A percentile compares a stretch with the other conserved stretches of the same genome.
phyloP scores from a whole-genome alignment of 2,329 filamentous ascomycete genomes.

The Sporothrix brasiliensis region DNA sequence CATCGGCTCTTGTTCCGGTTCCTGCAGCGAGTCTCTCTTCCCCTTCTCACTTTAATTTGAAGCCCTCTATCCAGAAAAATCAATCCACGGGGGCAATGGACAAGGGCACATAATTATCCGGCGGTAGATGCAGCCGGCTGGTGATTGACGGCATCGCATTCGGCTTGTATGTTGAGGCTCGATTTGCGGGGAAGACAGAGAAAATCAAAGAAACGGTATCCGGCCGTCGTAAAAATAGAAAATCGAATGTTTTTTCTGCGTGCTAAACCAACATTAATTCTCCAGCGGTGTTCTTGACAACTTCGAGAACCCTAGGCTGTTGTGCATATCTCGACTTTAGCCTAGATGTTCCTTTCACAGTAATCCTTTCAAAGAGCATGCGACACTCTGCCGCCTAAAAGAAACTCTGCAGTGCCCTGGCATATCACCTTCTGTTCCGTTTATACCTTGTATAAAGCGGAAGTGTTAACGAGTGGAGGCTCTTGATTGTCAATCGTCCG shows the following conservation, averaged over 20 bases:
- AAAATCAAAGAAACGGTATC: not conserved
- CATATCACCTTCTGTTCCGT: not conserved
- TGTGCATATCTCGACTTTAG: not conserved
- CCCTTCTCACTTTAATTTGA: not conserved
- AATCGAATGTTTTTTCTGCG: no score
- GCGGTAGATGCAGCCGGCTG: conserved; percentile 23
- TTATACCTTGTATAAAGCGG: conserved; percentile 21
- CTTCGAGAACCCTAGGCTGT: conserved; percentile 12
- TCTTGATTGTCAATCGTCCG: not conserved
- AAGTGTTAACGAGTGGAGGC: not conserved
- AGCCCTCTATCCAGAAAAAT: not conserved
- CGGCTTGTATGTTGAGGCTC: not conserved
- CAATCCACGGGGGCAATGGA: not conserved
- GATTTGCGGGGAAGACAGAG: not conserved
- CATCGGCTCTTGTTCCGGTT: not conserved
- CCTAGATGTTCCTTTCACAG: conserved; percentile 5
- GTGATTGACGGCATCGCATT: not conserved
- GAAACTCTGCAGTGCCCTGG: not conserved
- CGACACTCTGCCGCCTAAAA: conserved; percentile 5
- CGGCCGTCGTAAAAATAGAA: conserved; percentile 12
- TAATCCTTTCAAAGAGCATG: no score
- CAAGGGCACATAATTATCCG: conserved; percentile 15
- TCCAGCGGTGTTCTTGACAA: not conserved
- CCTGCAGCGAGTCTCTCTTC: not conserved
- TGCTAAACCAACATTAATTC: no score